Evolutionary conservation across 805 yeast species (phyloP).

Genomic region (Torulaspora maleeae): DNA sequence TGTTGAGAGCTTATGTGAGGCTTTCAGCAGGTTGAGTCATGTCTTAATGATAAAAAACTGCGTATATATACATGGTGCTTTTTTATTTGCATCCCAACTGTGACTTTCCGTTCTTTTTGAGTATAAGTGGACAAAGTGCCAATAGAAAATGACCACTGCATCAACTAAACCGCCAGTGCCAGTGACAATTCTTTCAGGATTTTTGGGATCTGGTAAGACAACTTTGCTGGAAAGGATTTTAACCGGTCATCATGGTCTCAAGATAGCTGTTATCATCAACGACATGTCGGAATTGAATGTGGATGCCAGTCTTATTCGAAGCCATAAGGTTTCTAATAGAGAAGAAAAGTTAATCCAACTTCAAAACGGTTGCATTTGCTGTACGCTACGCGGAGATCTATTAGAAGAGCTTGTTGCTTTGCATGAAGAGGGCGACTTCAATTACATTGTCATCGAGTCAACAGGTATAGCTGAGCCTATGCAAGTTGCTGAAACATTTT

Average conservation of each 20-base stretch:
- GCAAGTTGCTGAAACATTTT: constrained; percentile 49
- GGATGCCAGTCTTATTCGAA: constrained; percentile 40
- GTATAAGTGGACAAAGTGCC: neutral
- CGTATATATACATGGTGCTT: neutral
- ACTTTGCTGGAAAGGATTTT: constrained; percentile 43
- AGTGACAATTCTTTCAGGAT: constrained; percentile 45
- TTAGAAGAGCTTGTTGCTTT: constrained; percentile 41
- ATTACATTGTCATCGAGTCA: constrained; percentile 44
- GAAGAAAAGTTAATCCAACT: constrained; percentile 44
- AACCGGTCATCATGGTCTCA: constrained; percentile 39
- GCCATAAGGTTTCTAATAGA: constrained; percentile 39
- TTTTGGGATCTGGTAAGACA: constrained; percentile 46
- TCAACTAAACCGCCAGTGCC: constrained; percentile 36
- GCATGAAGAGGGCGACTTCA: constrained; percentile 36
- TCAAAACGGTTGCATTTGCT: constrained; percentile 48
- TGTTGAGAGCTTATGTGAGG: neutral
- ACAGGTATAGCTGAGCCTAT: constrained; percentile 48
- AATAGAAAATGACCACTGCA: neutral
- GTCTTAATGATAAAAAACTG: neutral
- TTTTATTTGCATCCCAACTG: neutral
- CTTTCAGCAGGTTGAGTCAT: neutral
- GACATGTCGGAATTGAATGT: constrained; percentile 44
- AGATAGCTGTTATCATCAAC: constrained; percentile 45
- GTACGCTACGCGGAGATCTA: constrained; percentile 45
- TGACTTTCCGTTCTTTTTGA: neutral